Percentiles rank a stretch among this genome's conserved stretches.
Conservation (phyloP, 176 grass and related monocot species). For the Carex littledalei region DNA sequence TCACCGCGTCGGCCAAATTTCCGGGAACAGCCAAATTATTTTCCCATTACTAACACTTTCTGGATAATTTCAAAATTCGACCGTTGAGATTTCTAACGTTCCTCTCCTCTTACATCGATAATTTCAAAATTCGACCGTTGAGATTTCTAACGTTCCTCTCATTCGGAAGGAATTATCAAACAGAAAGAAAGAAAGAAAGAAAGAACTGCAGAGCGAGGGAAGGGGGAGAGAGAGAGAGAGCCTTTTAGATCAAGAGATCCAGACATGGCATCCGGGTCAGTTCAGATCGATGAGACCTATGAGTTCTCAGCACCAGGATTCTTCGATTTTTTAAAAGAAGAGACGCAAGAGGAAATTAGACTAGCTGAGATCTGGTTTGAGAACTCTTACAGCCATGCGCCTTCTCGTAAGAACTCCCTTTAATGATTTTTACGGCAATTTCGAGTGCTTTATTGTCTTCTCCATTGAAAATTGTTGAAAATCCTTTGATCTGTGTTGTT, state of each 20-base stretch:
- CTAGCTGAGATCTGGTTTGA: slow-evolving; percentile 84
- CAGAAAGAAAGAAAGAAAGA: not conserved
- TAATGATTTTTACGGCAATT: not conserved
- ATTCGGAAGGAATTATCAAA: not conserved
- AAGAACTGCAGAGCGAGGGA: not conserved
- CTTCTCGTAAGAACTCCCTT: slow-evolving; percentile 54
- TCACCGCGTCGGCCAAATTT: not conserved
- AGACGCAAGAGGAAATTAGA: slow-evolving; percentile 49
- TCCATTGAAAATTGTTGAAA: not conserved
- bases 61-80: slow-evolving; percentile 50
- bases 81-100: slow-evolving; percentile 45
- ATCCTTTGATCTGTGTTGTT: not conserved
- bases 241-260: not conserved
- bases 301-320: slow-evolving; percentile 81
- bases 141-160: slow-evolving; percentile 8
- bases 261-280: slow-evolving; percentile 9
- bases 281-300: slow-evolving; percentile 59
- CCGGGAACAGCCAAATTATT: not conserved
- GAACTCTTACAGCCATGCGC: slow-evolving; percentile 48
- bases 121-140: slow-evolving; percentile 80
- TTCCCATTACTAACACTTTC: not conserved
- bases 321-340: slow-evolving; percentile 72
- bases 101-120: not conserved
- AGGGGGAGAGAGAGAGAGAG: not conserved
- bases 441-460: too few species aligned